Base-by-base conservation (phyloP, 23 red algal species). In the Agarophyton chilense region DNA sequence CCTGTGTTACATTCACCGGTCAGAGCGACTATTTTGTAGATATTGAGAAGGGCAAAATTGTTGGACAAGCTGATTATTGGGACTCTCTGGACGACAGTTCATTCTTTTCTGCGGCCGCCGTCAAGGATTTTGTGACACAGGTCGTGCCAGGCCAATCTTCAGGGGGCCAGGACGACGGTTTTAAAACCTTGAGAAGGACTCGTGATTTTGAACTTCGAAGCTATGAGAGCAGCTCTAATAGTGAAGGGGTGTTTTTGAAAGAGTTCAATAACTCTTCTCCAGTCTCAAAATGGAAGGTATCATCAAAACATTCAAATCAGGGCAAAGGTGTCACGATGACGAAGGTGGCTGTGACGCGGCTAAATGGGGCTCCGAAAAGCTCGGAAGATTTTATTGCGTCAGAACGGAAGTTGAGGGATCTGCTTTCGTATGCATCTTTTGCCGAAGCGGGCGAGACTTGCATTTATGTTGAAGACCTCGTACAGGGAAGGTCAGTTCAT, bases 1-100 rank as follows among this genome's bases (percentile, higher is more conserved):
- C 93, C 11, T 50, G 86, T 38, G 74, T 91, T 52, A 38, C 75
- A 12, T 95, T 95, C 52, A 95, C 93, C 18, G 93, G 93, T 5
- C 62, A 78, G 40, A 87, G 84, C 45, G 73, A 84, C 36, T 95
- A 95, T 41, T 67, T 84, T 16, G 61, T 95, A 10, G 76, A 94
- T 46, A 25, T 82, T 2, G 25, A 22, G 9, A 38, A 11, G 18
- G 84, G 84, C 21, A 61, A 71, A 38, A 72, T 95, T 63, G 22
- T 26, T 16, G 31, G 49, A 10, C 93, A 95, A 24, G 50, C 90
- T 41, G 93, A 95, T 79, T 74, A 79, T 29, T 95, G 93, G 93
- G 93, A 95, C 60, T 89, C 93, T 11, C 78, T 95, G 14, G 36
- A 63, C 10, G 85, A 89, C 53, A 78, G 70, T 71, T 49, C 85